Percentiles rank a stretch among this genome's conserved stretches.
Evolutionary conservation across 768 basidiomycete species (phyloP).

Genomic region (Pisolithus microcarpus): DNA sequence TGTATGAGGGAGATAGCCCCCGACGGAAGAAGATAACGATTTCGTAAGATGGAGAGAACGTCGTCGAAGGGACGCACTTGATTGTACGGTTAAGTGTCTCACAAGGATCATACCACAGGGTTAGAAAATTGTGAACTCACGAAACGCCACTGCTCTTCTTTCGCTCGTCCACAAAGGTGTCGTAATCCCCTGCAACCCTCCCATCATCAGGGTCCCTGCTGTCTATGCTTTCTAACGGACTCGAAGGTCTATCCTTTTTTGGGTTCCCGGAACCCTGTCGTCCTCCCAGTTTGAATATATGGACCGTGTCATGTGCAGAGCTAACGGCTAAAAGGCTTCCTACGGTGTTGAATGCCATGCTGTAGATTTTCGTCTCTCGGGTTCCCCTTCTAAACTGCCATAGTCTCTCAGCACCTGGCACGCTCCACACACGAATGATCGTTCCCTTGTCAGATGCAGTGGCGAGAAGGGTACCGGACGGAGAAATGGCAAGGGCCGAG

Average conservation of each 20-base stretch:
- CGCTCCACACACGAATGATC: conserved; percentile 89
- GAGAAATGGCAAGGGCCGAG: conserved; percentile 79
- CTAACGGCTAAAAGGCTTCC: conserved; percentile 83
- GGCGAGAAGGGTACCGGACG: conserved; percentile 82
- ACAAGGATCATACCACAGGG: not conserved
- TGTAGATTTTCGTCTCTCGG: conserved; percentile 78
- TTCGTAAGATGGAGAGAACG: conserved; percentile 73
- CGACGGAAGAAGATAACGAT: conserved; percentile 67
- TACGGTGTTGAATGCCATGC: conserved; percentile 78
- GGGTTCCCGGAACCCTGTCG: conserved; percentile 20
- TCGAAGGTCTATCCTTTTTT: conserved; percentile 35
- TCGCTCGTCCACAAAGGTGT: conserved; percentile 76
- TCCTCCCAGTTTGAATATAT: conserved; percentile 84
- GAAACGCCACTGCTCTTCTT: conserved; percentile 52
- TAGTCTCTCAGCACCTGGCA: conserved; percentile 87
- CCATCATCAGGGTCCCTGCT: conserved; percentile 52
- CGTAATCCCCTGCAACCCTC: conserved; percentile 68
- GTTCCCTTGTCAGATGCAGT: conserved; percentile 95
- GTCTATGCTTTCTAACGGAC: conserved; percentile 62
- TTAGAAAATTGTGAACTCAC: conserved; percentile 28
- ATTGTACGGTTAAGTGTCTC: not conserved
- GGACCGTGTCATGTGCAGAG: conserved; percentile 90
- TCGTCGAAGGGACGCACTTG: conserved; percentile 47
- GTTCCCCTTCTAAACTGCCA: conserved; percentile 94
- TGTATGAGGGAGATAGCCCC: conserved; percentile 81